Percentiles rank a stretch among this genome's conserved stretches.
Conservation (phyloP, 163 green algal species). For the Coccomyxa subellipsoidea region DNA sequence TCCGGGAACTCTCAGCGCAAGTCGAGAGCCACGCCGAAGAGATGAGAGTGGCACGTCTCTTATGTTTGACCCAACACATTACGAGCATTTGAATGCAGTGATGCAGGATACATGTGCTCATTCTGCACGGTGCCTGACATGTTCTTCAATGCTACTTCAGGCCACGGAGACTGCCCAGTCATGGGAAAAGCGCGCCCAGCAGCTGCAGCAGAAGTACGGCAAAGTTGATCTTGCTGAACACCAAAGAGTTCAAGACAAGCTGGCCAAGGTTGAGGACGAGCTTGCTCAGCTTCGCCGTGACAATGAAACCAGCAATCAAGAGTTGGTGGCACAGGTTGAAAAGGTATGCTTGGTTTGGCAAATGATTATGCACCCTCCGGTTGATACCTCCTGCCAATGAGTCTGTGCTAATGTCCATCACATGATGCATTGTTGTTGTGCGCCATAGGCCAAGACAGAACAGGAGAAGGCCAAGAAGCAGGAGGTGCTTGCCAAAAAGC, state of each 20-base stretch:
- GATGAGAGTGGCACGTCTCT: neutral
- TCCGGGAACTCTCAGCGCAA: neutral
- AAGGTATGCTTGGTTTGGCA: neutral
- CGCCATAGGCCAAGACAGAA: neutral
- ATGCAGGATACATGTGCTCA: no score
- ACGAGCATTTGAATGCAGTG: no score
- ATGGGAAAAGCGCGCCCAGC: slow-evolving; percentile 54
- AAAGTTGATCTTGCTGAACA: slow-evolving; percentile 59
- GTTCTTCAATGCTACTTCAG: no score
- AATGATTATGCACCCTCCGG: neutral
- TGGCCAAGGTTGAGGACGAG: neutral
- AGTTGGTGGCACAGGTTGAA: neutral
- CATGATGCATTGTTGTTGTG: neutral
- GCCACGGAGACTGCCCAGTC: slow-evolving; percentile 29
- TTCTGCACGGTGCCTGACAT: no score
- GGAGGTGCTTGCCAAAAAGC: neutral
- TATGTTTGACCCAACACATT: no score
- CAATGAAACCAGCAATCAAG: neutral
- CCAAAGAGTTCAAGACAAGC: slow-evolving; percentile 37
- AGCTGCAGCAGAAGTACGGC: slow-evolving; percentile 62
- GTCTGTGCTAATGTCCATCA: neutral
- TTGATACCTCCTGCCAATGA: neutral
- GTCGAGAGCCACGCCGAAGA: neutral
- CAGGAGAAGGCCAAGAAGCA: neutral
- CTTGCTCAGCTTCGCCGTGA: neutral